Evolutionary conservation across 2,329 filamentous ascomycete species (phyloP), one percentile per base, ranked within the genome.

Genomic region (Xylaria sp.): DNA sequence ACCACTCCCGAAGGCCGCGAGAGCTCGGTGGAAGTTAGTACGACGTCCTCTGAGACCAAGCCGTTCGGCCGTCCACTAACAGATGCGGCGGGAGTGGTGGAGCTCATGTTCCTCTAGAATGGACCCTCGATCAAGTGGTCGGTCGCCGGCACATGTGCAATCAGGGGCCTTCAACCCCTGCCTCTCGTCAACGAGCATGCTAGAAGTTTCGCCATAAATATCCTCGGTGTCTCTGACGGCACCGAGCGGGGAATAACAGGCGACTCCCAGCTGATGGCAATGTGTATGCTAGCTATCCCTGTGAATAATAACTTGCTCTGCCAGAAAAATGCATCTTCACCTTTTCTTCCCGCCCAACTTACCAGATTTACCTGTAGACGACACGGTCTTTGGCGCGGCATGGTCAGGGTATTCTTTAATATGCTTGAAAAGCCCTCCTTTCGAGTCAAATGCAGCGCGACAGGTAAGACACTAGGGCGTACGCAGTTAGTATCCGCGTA

Each of bases 361-460:
- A 66, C 68, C 66, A 3, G 71, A 60, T 65, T 72, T 75, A 43
- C 58, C 47, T 31, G 64, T 74, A 40, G 65, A 35, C 35, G 64
- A 35, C 56, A 60, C 23, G 67, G 27, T 41, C 25, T 79, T 72
- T 2, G 80, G 79, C 29, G 86, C 84, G 5, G 88, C 90, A 77
- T 95, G 91, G 9, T 78, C 78, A 17, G 85, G 76, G 9, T 87
- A 55, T 17, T 58, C 83, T 64, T 86, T 85, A 60, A 95, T 82
- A 74, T 96, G 92, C 54, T 84, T 80, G 73, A 94, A 94, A 17
- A 96, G 76, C 67, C 87, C 87, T 5, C 85, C 90, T 67, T 87
- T 89, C 1, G 89, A 92, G 0, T 85, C 66, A 58, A 85, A 86
- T 1, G 60, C 65, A 59, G 77, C 75, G 2, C 76, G 72, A 67